Base-by-base conservation (phyloP, 257 asterid genomes). In the Capsicum baccatum region DNA sequence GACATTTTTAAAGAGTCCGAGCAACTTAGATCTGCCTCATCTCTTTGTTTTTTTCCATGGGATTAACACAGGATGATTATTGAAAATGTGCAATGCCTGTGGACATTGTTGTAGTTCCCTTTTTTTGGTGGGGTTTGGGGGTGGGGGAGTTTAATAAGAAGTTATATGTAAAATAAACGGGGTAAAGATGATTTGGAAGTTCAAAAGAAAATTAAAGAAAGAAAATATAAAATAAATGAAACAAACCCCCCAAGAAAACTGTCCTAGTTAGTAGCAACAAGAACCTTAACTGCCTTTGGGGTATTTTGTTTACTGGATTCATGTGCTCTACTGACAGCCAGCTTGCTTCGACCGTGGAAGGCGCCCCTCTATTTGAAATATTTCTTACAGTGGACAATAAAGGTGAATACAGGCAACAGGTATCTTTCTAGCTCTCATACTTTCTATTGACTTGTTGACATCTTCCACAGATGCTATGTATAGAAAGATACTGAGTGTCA, bases 351-450 rank as follows among this genome's bases (percentile, higher is more conserved):
- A 86, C 94, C 54, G 87, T 90, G 37, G 92, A 88, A 86, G 99
- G 99, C 10, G 90, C 98, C 64, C 96, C 95, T 48, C 84, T 96
- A 89, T 96, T 96, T 79, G 99, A 96, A 88, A 92, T 96, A 74
- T 96, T 91, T 85, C 97, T 93, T 83, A 92, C 92, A 67, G 87
- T 88, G 86, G 89, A 84, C 85, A 86, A 89, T 85, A 88, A 86
- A 73, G 97, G 96, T 9, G 88, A 89, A 79, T 96, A 92, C 86
- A 90, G 85, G 89, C 95, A 92, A 89, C 97, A 93, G 98, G 99
- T 94, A 86, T 84, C 48, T 89, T 83, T 88, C 87, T 81, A 85
- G 48, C 63, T 63, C 60, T 19, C 66, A 0, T 59, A 14, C 81
- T 80, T 50, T 67, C 86, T 19, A 52, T 76, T 0, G 44, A 26